Conservation (phyloP, 2,329 filamentous ascomycete genomes). For the Myriosclerotinia curreyana region DNA sequence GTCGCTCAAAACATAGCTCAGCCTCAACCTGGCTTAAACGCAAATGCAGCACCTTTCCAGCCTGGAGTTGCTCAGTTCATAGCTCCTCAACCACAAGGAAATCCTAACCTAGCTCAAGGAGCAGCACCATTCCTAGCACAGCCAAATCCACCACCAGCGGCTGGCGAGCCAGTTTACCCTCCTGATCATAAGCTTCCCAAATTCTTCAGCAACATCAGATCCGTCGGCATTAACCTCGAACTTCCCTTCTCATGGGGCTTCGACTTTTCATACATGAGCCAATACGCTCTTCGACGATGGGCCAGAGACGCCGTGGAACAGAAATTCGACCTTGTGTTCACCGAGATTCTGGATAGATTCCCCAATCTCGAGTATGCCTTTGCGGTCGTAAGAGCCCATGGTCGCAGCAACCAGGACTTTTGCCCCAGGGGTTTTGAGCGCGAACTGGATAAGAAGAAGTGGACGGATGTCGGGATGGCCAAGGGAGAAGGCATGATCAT, state of each 20-base stretch:
- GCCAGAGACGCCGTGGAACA: not conserved
- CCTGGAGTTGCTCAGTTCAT: not conserved
- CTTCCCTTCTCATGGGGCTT: accelerated
- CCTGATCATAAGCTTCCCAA: not conserved
- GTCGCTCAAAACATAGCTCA: too few species aligned
- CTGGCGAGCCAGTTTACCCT: not conserved
- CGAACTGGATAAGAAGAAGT: not conserved
- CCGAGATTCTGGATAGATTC: not conserved
- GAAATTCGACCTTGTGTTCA: not conserved
- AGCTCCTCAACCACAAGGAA: not conserved
- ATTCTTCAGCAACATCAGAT: slow-evolving; percentile 13
- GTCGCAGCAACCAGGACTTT: not conserved
- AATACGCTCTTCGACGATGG: not conserved
- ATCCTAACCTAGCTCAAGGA: not conserved
- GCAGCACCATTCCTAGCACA: not conserved
- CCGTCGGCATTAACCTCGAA: slow-evolving; percentile 4
- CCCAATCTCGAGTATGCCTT: slow-evolving; percentile 1
- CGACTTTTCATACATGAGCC: not conserved
- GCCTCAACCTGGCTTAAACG: too few species aligned
- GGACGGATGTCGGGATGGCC: not conserved
- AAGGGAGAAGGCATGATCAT: not conserved
- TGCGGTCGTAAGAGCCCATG: slow-evolving; percentile 2
- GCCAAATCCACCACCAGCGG: not conserved
- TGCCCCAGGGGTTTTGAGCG: too few species aligned
- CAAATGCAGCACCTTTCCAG: too few species aligned